Conservation (phyloP, 164 flowering plant genomes). For the Hamamelis virginiana region DNA sequence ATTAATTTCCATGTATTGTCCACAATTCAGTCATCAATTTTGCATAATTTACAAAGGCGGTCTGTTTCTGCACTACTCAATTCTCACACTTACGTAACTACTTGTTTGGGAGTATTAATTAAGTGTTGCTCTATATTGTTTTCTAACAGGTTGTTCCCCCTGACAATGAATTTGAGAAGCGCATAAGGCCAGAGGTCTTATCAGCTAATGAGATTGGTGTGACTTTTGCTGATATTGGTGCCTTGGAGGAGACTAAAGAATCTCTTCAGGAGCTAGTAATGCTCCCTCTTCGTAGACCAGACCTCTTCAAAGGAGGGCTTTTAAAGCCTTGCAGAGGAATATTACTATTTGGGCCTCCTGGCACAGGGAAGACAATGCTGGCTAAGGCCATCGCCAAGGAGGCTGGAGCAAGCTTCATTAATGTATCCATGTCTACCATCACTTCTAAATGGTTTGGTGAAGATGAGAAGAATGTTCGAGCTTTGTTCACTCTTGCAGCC, state of each 20-base stretch:
- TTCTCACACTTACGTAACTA: too few relatives aligned
- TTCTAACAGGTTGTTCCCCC: constrained; percentile 61
- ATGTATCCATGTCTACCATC: constrained; percentile 96
- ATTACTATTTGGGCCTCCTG: constrained; percentile 93
- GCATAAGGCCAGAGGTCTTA: constrained; percentile 92
- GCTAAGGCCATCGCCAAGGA: constrained; percentile 98
- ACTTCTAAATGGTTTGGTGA: constrained; percentile 99
- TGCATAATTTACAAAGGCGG: too few relatives aligned
- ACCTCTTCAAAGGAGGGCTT: constrained; percentile 88
- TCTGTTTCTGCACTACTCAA: too few relatives aligned
- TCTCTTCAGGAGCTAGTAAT: constrained; percentile 96
- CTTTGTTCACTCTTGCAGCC: constrained; percentile 84
- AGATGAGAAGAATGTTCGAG: constrained; percentile 95
- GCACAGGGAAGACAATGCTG: constrained; percentile 96
- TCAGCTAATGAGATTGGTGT: constrained; percentile 83
- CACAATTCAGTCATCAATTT: too few relatives aligned
- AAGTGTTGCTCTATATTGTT: too few relatives aligned
- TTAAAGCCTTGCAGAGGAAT: constrained; percentile 94
- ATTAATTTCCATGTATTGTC: too few relatives aligned
- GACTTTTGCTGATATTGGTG: constrained; percentile 88
- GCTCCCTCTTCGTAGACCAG: constrained; percentile 97
- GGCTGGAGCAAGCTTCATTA: constrained; percentile 97
- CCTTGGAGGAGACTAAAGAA: constrained; percentile 82
- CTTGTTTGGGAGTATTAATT: too few relatives aligned
- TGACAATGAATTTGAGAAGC: constrained; percentile 95